Evolutionary conservation across 257 asterid species (phyloP), one percentile per base, ranked within the genome.

Genomic region (Avicennia marina): DNA sequence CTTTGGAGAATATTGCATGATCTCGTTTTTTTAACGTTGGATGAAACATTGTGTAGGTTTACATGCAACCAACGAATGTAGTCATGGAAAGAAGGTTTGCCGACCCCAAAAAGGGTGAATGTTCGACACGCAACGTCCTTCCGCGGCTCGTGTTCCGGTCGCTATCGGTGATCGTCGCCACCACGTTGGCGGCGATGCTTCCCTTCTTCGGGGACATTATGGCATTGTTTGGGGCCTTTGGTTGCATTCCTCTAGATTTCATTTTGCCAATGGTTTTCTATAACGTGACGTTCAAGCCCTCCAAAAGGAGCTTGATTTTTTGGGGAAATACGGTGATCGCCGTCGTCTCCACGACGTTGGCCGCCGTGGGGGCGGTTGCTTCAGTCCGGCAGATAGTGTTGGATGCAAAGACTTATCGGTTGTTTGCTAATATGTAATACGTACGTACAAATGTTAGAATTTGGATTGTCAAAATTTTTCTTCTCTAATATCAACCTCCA

Each of bases 201-300:
- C 95, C 95, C 0, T 82, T 85, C 79, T 85, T 85, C 10, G 95
- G 91, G 9, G 95, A 82, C 59, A 82, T 85, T 33, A 75, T 82
- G 86, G 88, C 95, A 1, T 53, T 85, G 58, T 68, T 75, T 34
- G 91, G 95, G 27, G 88, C 95, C 11, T 72, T 82, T 17, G 95
- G 89, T 21, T 69, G 77, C 64, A 82, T 85, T 20, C 91, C 95
- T 13, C 54, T 85, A 2, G 95, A 85, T 57, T 85, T 82, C 45
- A 65, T 85, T 1, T 60, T 85, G 78, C 95, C 91, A 0, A 72
- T 82, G 89, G 7, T 85, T 24, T 82, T 85, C 53, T 85, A 82
- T 33, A 82, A 82, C 25, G 55, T 78, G 2, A 60, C 91, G 0
- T 82, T 80, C 57, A 82, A 80, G 60, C 86, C 87, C 21, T 72